Percentiles rank a stretch among this genome's conserved stretches.
Conservation (phyloP, 108 stramenopile genomes). For the Cyclotella sp. region DNA sequence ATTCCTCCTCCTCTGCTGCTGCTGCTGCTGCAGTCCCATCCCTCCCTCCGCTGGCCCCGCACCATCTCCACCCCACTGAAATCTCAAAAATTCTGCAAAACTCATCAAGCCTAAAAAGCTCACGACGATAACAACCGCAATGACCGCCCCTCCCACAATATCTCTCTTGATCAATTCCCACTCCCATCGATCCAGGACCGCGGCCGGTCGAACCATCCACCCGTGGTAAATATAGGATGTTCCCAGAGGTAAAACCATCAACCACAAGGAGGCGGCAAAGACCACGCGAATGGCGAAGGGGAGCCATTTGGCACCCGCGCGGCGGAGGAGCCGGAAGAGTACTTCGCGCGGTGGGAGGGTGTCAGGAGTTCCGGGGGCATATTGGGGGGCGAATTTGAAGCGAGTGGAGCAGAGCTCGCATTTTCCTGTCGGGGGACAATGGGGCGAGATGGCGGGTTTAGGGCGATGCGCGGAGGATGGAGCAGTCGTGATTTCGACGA, state of each 20-base stretch:
- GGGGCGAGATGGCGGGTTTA: not conserved
- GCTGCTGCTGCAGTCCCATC: too few species aligned
- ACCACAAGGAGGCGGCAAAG: slow-evolving; percentile 78
- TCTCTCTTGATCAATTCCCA: slow-evolving; percentile 66
- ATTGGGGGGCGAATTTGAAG: slow-evolving; percentile 86
- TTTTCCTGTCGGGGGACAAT: slow-evolving; percentile 17
- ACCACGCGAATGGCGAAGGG: slow-evolving; percentile 71
- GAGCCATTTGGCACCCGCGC: slow-evolving; percentile 73
- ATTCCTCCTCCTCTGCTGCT: slow-evolving; percentile 36
- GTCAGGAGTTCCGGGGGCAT: slow-evolving; percentile 81
- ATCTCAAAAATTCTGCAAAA: slow-evolving; percentile 93
- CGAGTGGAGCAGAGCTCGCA: slow-evolving; percentile 88
- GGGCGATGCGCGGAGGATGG: too few species aligned
- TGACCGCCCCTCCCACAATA: slow-evolving; percentile 80
- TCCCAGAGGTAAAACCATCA: slow-evolving; percentile 77
- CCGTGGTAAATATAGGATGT: slow-evolving; percentile 91
- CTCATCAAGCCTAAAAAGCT: slow-evolving; percentile 92
- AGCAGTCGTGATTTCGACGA: not conserved
- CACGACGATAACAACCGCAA: slow-evolving; percentile 80
- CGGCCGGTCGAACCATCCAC: slow-evolving; percentile 85
- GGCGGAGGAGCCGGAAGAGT: slow-evolving; percentile 67
- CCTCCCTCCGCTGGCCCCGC: slow-evolving; percentile 24
- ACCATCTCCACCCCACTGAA: slow-evolving; percentile 54
- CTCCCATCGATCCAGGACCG: slow-evolving; percentile 55
- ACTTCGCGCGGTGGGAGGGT: slow-evolving; percentile 73